phyloP scores from a whole-genome alignment of 2,329 filamentous ascomycete species.

The Stagonosporopsis chrysanthemi region DNA sequence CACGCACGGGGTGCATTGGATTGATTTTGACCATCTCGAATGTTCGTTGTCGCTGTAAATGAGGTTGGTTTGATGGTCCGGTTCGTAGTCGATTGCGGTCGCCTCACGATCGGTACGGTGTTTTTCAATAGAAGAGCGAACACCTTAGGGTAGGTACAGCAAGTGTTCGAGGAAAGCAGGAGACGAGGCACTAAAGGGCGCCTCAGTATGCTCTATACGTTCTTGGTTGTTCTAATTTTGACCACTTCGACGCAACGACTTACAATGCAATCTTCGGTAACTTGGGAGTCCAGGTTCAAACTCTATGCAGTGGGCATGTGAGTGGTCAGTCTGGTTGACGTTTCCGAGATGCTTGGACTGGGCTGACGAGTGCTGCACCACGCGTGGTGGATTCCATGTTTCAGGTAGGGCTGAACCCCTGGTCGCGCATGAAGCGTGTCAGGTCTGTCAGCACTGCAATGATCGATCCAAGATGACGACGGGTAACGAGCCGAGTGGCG shows the following conservation, averaged over 20 bases:
- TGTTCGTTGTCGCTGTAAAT: neutral
- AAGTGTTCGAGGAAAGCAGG: neutral
- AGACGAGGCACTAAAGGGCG: conserved; percentile 5
- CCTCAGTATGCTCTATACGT: conserved; percentile 15
- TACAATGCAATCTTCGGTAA: conserved; percentile 30
- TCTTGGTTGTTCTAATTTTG: conserved; percentile 9
- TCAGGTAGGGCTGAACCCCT: conserved; percentile 26
- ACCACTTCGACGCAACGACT: conserved; percentile 7
- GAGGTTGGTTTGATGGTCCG: neutral
- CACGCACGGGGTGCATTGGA: conserved; percentile 69
- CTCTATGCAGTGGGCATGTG: conserved; percentile 11
- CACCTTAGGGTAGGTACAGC: neutral
- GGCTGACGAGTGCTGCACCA: conserved; percentile 21
- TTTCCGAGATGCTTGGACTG: conserved; percentile 17
- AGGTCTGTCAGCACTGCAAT: conserved; percentile 22
- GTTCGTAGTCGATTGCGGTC: neutral
- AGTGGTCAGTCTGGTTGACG: conserved; percentile 14
- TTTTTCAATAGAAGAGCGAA: neutral
- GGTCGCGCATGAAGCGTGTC: conserved; percentile 25
- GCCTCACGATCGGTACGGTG: neutral
- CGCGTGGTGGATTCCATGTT: conserved; percentile 22
- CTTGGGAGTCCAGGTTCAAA: conserved; percentile 15
- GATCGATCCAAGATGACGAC: conserved; percentile 1
- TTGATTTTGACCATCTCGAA: conserved; percentile 45
- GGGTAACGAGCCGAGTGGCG: neutral